Conservation (phyloP, 306 rosid genomes). For the Parietaria judaica region DNA sequence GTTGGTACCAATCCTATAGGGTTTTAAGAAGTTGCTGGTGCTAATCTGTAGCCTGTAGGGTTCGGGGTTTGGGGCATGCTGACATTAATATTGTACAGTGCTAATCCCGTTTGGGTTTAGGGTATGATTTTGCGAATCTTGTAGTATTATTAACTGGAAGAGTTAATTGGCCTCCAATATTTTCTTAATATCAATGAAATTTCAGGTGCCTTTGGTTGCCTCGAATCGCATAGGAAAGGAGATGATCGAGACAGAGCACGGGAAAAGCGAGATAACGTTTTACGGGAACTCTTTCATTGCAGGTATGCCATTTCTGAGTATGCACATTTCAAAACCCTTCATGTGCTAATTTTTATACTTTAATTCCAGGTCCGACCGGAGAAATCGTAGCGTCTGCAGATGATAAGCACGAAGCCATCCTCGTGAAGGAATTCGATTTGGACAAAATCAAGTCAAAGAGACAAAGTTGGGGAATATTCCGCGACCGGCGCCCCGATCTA, state of each 20-base stretch:
- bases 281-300: slow-evolving; percentile 94
- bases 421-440: slow-evolving; percentile 68
- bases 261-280: slow-evolving; percentile 66
- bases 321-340: slow-evolving; percentile 4
- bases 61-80: too few relatives aligned
- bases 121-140: too few relatives aligned
- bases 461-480: slow-evolving; percentile 81
- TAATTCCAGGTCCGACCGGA: slow-evolving; percentile 73
- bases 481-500: slow-evolving; percentile 86
- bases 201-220: slow-evolving; percentile 86
- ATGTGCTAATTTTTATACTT: not conserved
- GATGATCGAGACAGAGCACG: slow-evolving; percentile 79
- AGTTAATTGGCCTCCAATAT: not conserved
- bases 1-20: too few relatives aligned
- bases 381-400: slow-evolving; percentile 76
- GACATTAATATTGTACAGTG: too few relatives aligned
- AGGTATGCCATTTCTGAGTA: slow-evolving; percentile 38
- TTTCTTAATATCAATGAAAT: slow-evolving; percentile 15
- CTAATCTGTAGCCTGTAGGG: too few relatives aligned
- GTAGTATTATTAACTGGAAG: too few relatives aligned
- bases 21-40: too few relatives aligned
- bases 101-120: too few relatives aligned
- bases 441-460: slow-evolving; percentile 69
- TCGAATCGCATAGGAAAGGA: slow-evolving; percentile 90
- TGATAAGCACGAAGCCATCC: slow-evolving; percentile 69